Conservation (phyloP, 108 stramenopile species). For the Cyclotella baltica region DNA sequence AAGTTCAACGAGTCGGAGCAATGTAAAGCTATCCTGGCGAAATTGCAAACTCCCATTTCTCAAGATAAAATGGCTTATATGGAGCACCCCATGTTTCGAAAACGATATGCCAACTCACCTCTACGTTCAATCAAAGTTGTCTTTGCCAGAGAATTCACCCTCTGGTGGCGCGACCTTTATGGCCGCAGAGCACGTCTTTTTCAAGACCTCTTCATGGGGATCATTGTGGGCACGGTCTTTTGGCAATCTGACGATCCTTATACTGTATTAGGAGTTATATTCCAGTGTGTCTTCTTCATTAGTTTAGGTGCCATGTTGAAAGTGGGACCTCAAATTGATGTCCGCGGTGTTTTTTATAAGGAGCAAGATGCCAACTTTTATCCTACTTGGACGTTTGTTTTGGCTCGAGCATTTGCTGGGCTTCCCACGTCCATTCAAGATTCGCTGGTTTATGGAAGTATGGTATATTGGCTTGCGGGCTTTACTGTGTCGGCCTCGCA, state of each 20-base stretch:
- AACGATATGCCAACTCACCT: conserved; percentile 53
- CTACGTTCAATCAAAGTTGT: conserved; percentile 49
- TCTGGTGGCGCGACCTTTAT: conserved; percentile 69
- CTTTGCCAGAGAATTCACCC: conserved; percentile 46
- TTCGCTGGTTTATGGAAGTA: conserved; percentile 56
- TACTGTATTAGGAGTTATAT: conserved; percentile 60
- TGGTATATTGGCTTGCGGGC: conserved; percentile 70
- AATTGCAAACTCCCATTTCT: conserved; percentile 29
- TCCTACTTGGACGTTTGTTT: conserved; percentile 73
- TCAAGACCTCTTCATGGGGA: conserved; percentile 67
- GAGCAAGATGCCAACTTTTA: conserved; percentile 87
- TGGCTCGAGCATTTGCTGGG: conserved; percentile 55
- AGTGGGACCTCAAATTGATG: conserved; percentile 72
- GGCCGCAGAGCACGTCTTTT: conserved; percentile 55
- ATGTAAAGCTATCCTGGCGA: conserved; percentile 50
- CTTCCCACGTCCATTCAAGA: conserved; percentile 65
- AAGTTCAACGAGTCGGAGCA: conserved; percentile 55
- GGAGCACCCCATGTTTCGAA: conserved; percentile 18
- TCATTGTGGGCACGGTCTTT: conserved; percentile 73
- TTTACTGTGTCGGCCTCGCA: conserved; percentile 56
- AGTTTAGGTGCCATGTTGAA: conserved; percentile 70
- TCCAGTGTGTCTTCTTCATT: conserved; percentile 72
- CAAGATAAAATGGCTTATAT: conserved; percentile 6
- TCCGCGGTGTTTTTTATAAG: conserved; percentile 84
- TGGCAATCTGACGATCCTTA: conserved; percentile 55